phyloP scores from a whole-genome alignment of 192 early-diverging fungal genomes.

The Coemansia sp. region DNA sequence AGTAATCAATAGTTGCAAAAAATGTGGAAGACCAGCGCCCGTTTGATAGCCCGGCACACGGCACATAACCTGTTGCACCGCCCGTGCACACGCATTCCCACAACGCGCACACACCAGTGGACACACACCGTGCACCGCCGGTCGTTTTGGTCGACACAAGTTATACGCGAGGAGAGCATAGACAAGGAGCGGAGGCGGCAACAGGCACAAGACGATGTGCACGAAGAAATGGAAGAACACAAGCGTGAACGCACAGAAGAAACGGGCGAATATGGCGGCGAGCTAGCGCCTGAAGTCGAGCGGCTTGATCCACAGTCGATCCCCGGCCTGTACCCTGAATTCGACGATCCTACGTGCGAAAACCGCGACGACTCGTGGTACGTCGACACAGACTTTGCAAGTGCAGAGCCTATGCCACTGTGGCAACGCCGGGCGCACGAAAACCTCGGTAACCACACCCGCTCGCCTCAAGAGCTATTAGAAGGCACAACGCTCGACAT shows the following conservation, averaged over 20 bases:
- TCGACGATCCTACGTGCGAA: constrained; percentile 4
- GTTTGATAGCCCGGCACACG: background rate
- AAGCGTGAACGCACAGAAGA: constrained; percentile 6
- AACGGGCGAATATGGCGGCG: background rate
- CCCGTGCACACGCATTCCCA: background rate
- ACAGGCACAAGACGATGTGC: constrained; percentile 39
- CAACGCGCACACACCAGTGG: background rate
- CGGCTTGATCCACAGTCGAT: constrained; percentile 38
- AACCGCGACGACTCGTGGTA: constrained; percentile 50
- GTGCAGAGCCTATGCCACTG: constrained; percentile 15
- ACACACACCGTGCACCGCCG: background rate
- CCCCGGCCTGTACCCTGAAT: constrained; percentile 42
- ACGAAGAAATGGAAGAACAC: constrained; percentile 31
- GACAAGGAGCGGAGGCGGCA: constrained; percentile 35
- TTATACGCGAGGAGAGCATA: background rate
- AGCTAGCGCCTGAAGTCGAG: constrained; percentile 37
- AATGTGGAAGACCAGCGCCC: background rate
- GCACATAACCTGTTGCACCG: background rate
- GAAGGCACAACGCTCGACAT: constrained; percentile 40
- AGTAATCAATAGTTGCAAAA: background rate
- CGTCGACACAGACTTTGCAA: constrained; percentile 25
- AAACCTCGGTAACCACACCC: constrained; percentile 12
- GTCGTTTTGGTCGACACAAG: background rate
- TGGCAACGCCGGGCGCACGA: constrained; percentile 40
- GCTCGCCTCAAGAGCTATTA: constrained; percentile 1